A percentile compares a stretch with the other conserved stretches of the same genome.
phyloP scores from a whole-genome alignment of 371 early-diverging fungal genomes.

The Actinomortierella ambigua region DNA sequence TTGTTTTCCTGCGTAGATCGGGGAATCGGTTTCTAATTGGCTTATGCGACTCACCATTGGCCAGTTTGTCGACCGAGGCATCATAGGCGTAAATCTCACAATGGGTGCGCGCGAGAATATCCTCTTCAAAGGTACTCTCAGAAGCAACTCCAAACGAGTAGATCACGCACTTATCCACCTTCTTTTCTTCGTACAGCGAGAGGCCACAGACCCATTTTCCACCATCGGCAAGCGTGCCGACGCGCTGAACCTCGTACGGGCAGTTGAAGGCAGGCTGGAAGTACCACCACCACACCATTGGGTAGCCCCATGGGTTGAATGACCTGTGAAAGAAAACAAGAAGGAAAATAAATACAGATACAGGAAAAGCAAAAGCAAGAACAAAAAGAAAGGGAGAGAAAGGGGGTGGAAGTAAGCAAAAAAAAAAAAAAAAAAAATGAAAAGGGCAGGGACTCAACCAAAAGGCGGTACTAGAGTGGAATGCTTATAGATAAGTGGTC shows the following conservation, averaged over 20 bases:
- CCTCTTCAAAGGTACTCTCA: constrained; percentile 9
- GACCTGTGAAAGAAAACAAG: background rate
- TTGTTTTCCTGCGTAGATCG: background rate
- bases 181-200: background rate
- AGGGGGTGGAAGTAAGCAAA: too few relatives aligned
- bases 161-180: constrained; percentile 4
- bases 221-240: constrained; percentile 5
- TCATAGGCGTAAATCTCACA: constrained; percentile 14
- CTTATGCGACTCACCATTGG: background rate
- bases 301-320: background rate
- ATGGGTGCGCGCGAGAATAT: constrained; percentile 7
- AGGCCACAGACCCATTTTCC: constrained; percentile 14
- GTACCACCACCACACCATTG: constrained; percentile 15
- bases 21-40: background rate
- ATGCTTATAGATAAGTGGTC: too few relatives aligned
- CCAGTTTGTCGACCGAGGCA: constrained; percentile 1
- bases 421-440: too few relatives aligned
- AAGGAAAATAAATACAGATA: too few relatives aligned
- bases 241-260: constrained; percentile 9
- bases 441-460: too few relatives aligned
- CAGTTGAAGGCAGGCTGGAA: constrained; percentile 18
- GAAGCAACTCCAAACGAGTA: constrained; percentile 6
- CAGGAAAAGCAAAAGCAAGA: too few relatives aligned
- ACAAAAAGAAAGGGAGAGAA: too few relatives aligned
- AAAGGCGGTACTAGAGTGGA: too few relatives aligned